Evolutionary conservation across 352 stramenopile species (phyloP).

Genomic region (Globisporangium abappressorium): DNA sequence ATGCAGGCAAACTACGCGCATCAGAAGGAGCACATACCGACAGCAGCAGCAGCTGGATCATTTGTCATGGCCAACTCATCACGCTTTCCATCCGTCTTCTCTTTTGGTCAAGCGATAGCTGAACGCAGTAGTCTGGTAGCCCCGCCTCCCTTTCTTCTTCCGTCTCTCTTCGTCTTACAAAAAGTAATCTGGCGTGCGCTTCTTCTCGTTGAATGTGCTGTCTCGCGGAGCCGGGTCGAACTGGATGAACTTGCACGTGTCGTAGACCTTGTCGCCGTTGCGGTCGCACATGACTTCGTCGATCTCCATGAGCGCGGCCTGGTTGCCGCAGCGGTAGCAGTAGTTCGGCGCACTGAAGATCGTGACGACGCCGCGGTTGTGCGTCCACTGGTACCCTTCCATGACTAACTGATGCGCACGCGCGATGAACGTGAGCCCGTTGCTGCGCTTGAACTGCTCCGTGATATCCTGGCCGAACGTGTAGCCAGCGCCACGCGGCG

Average conservation of each 20-base stretch:
- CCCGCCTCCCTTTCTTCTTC: background rate
- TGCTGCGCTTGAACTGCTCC: conserved; percentile 89
- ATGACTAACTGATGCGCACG: conserved; percentile 91
- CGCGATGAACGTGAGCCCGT: conserved; percentile 85
- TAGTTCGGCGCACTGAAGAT: conserved; percentile 94
- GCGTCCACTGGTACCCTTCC: conserved; percentile 93
- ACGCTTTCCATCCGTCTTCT: no score
- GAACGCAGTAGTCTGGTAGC: background rate
- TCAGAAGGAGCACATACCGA: conserved; percentile 5
- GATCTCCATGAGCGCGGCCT: conserved; percentile 94
- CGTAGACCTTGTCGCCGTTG: conserved; percentile 87
- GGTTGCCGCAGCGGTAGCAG: conserved; percentile 96
- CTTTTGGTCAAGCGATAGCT: background rate
- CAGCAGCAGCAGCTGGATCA: background rate
- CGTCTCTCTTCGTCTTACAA: conserved; percentile 46
- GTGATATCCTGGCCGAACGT: conserved; percentile 87
- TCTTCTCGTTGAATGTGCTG: conserved; percentile 91
- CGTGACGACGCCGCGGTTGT: conserved; percentile 90
- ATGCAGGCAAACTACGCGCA: conserved; percentile 8
- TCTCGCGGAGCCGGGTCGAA: conserved; percentile 89
- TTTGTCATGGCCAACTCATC: no score
- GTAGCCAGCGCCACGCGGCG: conserved; percentile 81
- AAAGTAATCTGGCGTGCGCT: conserved; percentile 91
- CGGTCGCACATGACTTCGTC: conserved; percentile 89
- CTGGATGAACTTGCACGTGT: conserved; percentile 92